Percentiles rank a stretch among this genome's conserved stretches.
Evolutionary conservation across 2,329 filamentous ascomycete genomes (phyloP).

Genomic region (Curvularia sp.): DNA sequence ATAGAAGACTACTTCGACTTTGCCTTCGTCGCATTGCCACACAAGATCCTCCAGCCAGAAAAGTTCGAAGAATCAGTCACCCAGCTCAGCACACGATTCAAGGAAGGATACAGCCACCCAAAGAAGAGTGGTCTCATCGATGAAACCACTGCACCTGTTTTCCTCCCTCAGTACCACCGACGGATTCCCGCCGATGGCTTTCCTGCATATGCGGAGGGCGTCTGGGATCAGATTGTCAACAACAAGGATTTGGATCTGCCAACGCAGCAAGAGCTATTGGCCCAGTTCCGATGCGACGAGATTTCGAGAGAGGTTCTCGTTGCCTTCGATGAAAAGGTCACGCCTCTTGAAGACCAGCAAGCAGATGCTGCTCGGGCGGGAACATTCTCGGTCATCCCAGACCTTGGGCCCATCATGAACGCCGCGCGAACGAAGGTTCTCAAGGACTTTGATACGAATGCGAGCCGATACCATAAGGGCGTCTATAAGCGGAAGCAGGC

Average conservation of each 20-base stretch:
- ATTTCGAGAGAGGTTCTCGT: constrained; percentile 88
- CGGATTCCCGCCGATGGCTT: constrained; percentile 98
- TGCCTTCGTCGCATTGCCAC: constrained; percentile 91
- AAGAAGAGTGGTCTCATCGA: constrained; percentile 69
- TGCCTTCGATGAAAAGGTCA: constrained; percentile 80
- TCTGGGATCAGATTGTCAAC: constrained; percentile 98
- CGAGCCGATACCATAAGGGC: constrained; percentile 94
- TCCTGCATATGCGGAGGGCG: constrained; percentile 86
- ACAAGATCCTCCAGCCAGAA: constrained; percentile 95
- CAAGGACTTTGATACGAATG: constrained; percentile 86
- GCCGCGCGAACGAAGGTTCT: constrained; percentile 74
- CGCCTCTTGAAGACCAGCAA: constrained; percentile 86
- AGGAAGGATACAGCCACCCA: constrained; percentile 76
- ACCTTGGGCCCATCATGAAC: constrained; percentile 77
- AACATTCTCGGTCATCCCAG: constrained; percentile 72
- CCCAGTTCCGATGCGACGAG: constrained; percentile 97
- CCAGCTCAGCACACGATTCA: constrained; percentile 81
- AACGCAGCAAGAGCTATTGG: constrained; percentile 94
- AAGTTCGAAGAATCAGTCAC: constrained; percentile 83
- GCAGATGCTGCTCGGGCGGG: constrained; percentile 76
- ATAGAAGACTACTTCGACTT: constrained; percentile 99
- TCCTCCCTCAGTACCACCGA: constrained; percentile 92
- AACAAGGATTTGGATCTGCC: constrained; percentile 98
- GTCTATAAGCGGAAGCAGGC: constrained; percentile 86
- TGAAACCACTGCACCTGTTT: constrained; percentile 78